Base-by-base conservation (phyloP, 805 yeast species). In the Ogataea trehalophila region DNA sequence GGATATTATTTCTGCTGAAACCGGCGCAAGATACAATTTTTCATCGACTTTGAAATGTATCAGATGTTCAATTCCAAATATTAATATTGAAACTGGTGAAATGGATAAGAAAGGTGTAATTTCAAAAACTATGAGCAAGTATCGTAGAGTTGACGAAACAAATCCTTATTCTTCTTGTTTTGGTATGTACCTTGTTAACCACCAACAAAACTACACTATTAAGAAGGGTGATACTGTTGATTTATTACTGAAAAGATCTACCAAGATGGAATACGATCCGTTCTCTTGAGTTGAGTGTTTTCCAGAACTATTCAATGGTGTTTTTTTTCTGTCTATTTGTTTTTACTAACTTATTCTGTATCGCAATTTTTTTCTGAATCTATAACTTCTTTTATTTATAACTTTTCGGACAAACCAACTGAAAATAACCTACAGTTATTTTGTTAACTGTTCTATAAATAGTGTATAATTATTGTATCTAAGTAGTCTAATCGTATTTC, bases 111-210 rank as follows among this genome's bases (percentile, higher is more conserved):
- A 57, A n/a, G 41, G 51, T 5, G 52, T 50, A 0, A 51, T 63
- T 9, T 48, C 63, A n/a, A 60, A 50, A 35, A 49, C 53, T 3
- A 48, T 65, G 54, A 43, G 61, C 7, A 59, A 54, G 29, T 60
- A 52, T 40, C 53, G 69, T 46, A 57, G 68, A 37, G 59, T 60
- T 15, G 69, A 65, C 48, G 59, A 59, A 26, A 55, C 60, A 1
- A 52, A 44, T 31, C 61, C 60, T 4, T 60, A 48, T 45, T 41
- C 48, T 7, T 33, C 58, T 1, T 62, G 58, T 44, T 64, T 64
- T 47, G 68, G 68, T 6, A 48, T 61, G 23, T 62, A 61, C 33
- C 53, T 55, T 15, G 51, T 64, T 15, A 63, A 61, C 26, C 61
- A 58, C 33, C 58, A 61, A 11, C 33, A 43, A 18, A 48, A 47